phyloP scores from a whole-genome alignment of 345 rosid genomes.

The Aegle marmelos region DNA sequence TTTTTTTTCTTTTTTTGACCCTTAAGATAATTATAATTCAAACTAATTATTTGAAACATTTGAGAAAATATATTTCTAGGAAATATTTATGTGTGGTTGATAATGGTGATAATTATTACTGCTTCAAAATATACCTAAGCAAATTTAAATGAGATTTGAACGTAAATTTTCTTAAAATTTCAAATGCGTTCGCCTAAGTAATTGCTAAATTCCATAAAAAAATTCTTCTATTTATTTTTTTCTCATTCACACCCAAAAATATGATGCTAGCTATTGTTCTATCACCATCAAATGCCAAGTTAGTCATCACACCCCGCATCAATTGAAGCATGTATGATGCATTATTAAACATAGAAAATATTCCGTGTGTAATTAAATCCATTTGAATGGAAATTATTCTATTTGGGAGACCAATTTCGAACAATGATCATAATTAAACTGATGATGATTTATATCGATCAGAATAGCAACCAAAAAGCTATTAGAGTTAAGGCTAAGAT shows the following conservation, averaged over 20 bases:
- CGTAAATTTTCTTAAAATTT: background rate
- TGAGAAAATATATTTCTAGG: too few relatives aligned
- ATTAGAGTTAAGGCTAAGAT: background rate
- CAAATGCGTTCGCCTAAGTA: background rate
- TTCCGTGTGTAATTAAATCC: background rate
- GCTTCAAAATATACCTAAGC: too few relatives aligned
- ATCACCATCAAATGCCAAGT: background rate
- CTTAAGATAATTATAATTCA: too few relatives aligned
- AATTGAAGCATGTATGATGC: background rate
- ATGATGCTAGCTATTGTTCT: background rate
- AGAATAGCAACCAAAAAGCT: background rate
- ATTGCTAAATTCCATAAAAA: background rate
- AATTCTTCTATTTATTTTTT: too few relatives aligned
- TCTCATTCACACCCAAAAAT: background rate
- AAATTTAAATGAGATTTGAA: too few relatives aligned
- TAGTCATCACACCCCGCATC: background rate
- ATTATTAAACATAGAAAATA: too few relatives aligned
- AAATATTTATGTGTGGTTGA: too few relatives aligned
- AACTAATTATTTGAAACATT: too few relatives aligned
- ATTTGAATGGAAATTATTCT: background rate
- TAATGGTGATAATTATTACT: too few relatives aligned
- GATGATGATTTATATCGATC: background rate
- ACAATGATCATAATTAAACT: background rate
- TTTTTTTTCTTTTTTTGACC: too few relatives aligned
- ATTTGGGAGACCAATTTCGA: background rate